Base-by-base conservation (phyloP, 2,329 filamentous ascomycete species). In the Immersiporthe knoxdaviesiana region DNA sequence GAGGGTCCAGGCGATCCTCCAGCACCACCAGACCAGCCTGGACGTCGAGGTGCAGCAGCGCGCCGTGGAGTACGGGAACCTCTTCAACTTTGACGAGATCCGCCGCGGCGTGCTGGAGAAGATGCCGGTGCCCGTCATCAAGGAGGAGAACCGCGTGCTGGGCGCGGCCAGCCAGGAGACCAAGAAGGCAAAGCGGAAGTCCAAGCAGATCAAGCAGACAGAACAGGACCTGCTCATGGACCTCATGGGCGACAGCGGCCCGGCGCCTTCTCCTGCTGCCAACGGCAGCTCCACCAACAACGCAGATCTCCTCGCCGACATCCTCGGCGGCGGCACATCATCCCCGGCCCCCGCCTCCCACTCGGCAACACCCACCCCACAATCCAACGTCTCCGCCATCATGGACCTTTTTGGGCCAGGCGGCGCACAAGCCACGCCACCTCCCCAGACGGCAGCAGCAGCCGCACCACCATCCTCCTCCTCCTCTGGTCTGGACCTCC, bases 81-180 rank as follows among this genome's bases (percentile, higher is more conserved):
- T 99, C n/a, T 98, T 99, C 76, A 88, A 88, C 0, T 93, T 93
- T 75, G 94, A 99, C 74, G 85, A 93, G 70, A 92, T 99, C 68
- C 90, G 95, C 67, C 88, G 88, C 70, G 96, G 96, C 69, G 96
- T 99, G 2, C 84, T 99, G 14, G 96, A 99, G 81, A 97, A 96
- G 79, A 99, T 99, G 97, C 96, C 96, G 10, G 89, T 96, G 1
- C 96, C 96, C 11, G 95, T 98, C 79, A 98, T 99, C 76, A 93
- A 95, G 73, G 96, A 99, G 78, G 93, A 97, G 78, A 95, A 96
- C 67, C 87, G 95, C 70, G 94, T 97, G 3, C 84, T 99, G 24
- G 94, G 94, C 58, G 92, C 95, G 75, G 90, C 93, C 8, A 71
- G 79, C 70, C 90, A 90, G 79, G 88, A 91, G 75, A 84, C 88